Percentiles rank a stretch among this genome's conserved stretches.
Conservation (phyloP, 116 monocot genomes). For the Iris pallida region DNA sequence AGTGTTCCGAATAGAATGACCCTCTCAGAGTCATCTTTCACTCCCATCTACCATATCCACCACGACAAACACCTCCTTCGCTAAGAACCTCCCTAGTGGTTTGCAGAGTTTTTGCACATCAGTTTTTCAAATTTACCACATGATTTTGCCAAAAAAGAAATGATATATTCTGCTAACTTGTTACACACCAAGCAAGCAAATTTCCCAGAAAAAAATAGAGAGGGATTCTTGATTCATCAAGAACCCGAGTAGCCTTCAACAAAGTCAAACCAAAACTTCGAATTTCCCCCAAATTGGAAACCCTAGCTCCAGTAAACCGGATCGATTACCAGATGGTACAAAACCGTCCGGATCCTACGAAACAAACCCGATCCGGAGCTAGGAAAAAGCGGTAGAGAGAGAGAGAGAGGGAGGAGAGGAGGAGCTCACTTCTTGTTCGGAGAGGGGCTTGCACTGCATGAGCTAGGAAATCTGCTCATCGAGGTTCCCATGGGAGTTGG, state of each 20-base stretch:
- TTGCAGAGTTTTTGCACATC: no score
- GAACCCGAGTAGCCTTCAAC: neutral
- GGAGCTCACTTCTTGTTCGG: conserved; percentile 53
- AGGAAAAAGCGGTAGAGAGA: neutral
- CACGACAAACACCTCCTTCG: no score
- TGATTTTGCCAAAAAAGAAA: no score
- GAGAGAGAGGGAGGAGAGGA: conserved; percentile 2
- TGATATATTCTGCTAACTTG: no score
- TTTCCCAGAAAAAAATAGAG: neutral
- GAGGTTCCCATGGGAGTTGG: conserved; percentile 50
- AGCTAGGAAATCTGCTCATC: conserved; percentile 68
- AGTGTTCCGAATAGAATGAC: no score
- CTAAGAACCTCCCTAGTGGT: no score
- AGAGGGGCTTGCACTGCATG: conserved; percentile 81
- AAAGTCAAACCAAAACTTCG: neutral
- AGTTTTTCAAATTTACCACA: no score
- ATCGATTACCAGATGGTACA: neutral
- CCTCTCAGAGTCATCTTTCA: no score
- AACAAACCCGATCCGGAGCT: neutral
- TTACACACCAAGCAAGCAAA: neutral
- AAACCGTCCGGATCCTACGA: neutral
- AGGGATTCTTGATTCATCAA: neutral
- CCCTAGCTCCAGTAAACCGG: conserved; percentile 10
- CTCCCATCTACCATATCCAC: no score
- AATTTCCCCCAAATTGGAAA: conserved; percentile 5